Conservation (phyloP, 805 yeast species). For the Ogataea pini region DNA sequence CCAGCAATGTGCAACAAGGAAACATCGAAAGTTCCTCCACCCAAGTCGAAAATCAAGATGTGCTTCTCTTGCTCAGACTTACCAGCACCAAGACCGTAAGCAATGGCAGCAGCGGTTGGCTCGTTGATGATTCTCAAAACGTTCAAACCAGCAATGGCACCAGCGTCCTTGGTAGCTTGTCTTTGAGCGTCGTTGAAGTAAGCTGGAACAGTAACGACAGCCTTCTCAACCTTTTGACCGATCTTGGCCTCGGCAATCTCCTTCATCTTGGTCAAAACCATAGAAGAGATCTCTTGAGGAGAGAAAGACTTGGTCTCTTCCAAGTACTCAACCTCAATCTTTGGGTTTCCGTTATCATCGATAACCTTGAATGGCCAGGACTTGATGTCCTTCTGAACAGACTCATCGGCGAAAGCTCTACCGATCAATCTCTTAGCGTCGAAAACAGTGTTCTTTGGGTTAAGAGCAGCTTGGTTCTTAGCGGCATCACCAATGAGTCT, state of each 20-base stretch:
- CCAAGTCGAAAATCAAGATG: slow-evolving; percentile 91
- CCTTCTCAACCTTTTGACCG: slow-evolving; percentile 70
- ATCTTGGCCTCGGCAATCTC: slow-evolving; percentile 77
- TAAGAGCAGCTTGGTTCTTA: slow-evolving; percentile 80
- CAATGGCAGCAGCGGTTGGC: slow-evolving; percentile 97
- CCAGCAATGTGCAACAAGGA: slow-evolving; percentile 90
- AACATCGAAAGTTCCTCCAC: slow-evolving; percentile 99
- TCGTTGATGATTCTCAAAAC: slow-evolving; percentile 76
- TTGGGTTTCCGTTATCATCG: slow-evolving; percentile 65
- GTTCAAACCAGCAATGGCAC: slow-evolving; percentile 78
- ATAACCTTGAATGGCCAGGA: slow-evolving; percentile 82
- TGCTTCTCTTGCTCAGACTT: slow-evolving; percentile 79
- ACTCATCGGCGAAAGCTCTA: slow-evolving; percentile 71
- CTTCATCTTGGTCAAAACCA: slow-evolving; percentile 82
- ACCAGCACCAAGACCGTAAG: slow-evolving; percentile 96
- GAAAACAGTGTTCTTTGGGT: slow-evolving; percentile 74
- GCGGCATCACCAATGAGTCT: slow-evolving; percentile 84
- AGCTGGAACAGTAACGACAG: slow-evolving; percentile 80
- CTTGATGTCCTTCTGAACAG: slow-evolving; percentile 87
- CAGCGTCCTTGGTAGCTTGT: slow-evolving; percentile 83
- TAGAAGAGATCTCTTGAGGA: slow-evolving; percentile 75
- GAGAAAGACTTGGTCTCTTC: slow-evolving; percentile 70
- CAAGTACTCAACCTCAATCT: slow-evolving; percentile 67
- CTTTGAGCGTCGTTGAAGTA: slow-evolving; percentile 79
- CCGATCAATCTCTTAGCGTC: slow-evolving; percentile 85